A percentile compares a stretch with the other conserved stretches of the same genome.
phyloP scores from a whole-genome alignment of 164 flowering plant species.

The Saururus chinensis region DNA sequence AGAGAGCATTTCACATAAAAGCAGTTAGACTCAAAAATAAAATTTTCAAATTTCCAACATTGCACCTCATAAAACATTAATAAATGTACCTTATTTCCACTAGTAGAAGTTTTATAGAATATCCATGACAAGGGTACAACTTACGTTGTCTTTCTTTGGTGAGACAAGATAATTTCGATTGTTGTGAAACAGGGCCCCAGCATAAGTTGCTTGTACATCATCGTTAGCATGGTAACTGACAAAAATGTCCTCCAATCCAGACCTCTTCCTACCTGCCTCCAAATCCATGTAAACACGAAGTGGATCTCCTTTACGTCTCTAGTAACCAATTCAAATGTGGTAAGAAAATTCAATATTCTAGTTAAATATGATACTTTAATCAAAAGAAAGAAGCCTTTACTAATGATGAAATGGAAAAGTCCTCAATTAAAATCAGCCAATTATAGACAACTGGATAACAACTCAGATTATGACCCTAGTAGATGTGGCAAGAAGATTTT shows the following conservation, averaged over 20 bases:
- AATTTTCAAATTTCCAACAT: not conserved
- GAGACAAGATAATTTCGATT: slow-evolving; percentile 77
- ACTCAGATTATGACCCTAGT: no score
- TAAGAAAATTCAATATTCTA: not conserved
- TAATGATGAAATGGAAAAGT: not conserved
- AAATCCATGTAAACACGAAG: slow-evolving; percentile 98
- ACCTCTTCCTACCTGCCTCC: slow-evolving; percentile 78
- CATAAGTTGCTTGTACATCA: slow-evolving; percentile 98
- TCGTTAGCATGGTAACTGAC: slow-evolving; percentile 91
- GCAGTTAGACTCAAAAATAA: no score
- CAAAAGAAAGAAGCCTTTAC: not conserved
- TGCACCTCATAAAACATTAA: not conserved
- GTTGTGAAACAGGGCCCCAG: slow-evolving; percentile 87
- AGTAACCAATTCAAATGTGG: slow-evolving; percentile 8
- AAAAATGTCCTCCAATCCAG: slow-evolving; percentile 82
- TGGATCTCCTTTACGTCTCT: slow-evolving; percentile 83
- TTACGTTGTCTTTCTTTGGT: slow-evolving; percentile 60
- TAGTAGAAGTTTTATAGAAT: no score
- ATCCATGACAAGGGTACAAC: slow-evolving; percentile 6
- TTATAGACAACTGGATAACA: no score
- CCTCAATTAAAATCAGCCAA: not conserved
- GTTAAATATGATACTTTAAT: not conserved
- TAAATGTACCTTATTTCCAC: no score
- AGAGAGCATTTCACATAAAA: no score
- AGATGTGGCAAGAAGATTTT: no score